Conservation (phyloP, 257 asterid genomes). For the Echites panduratus region DNA sequence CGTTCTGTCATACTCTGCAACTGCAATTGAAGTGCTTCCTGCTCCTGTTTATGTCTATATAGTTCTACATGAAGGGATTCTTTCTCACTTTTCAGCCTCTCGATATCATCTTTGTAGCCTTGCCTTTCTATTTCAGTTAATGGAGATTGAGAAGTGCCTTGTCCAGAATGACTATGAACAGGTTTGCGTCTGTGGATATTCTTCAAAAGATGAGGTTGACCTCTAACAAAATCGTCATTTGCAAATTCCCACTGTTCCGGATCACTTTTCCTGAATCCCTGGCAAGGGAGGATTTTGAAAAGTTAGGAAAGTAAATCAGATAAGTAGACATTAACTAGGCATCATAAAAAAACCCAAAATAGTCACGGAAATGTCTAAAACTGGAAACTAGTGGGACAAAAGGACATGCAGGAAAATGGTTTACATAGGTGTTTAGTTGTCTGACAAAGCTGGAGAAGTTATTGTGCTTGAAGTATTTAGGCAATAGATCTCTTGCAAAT, state of each 20-base stretch:
- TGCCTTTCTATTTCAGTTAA: constrained; percentile 62
- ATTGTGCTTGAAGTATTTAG: constrained; percentile 82
- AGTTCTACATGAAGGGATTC: constrained; percentile 46
- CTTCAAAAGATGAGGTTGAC: constrained; percentile 67
- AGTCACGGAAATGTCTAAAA: background rate
- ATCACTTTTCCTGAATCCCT: constrained; percentile 92
- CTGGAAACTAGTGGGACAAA: background rate
- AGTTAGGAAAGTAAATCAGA: constrained; percentile 4
- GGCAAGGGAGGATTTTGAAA: constrained; percentile 9
- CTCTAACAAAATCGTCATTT: constrained; percentile 71
- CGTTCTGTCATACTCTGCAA: constrained; percentile 40
- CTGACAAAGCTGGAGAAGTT: constrained; percentile 91
- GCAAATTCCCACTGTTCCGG: constrained; percentile 95
- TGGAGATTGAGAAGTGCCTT: constrained; percentile 35
- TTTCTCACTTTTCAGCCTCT: constrained; percentile 50
- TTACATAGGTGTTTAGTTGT: constrained; percentile 89
- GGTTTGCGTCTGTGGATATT: constrained; percentile 88
- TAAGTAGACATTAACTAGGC: background rate
- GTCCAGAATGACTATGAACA: constrained; percentile 82
- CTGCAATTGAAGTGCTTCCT: constrained; percentile 39
- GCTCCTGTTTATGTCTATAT: constrained; percentile 48
- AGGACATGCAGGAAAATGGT: constrained; percentile 5
- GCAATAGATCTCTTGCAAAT: constrained; percentile 62
- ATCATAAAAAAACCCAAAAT: background rate
- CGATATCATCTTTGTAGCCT: constrained; percentile 56